Evolutionary conservation across 148 eudicot genomes (phyloP).

Genomic region (Euryodendron excelsum): DNA sequence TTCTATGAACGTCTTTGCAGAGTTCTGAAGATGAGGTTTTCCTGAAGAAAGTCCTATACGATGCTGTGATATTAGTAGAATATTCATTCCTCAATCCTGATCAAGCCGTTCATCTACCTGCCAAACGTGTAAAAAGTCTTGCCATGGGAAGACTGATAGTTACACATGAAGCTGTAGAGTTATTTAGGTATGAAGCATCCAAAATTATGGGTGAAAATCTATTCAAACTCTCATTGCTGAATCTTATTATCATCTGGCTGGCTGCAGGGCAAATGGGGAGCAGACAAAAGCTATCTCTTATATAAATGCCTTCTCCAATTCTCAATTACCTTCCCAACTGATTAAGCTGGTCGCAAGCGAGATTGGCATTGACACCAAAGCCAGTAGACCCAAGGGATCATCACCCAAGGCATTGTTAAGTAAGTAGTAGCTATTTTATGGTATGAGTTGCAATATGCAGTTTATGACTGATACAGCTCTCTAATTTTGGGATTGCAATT

Average conservation of each 20-base stretch:
- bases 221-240: not conserved
- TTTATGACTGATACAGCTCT: not conserved
- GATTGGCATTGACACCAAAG: constrained; percentile 25
- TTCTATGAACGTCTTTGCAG: constrained; percentile 32
- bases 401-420: constrained; percentile 56
- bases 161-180: constrained; percentile 50
- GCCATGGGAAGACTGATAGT: constrained; percentile 43
- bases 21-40: constrained; percentile 34
- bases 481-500: not conserved
- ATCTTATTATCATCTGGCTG: constrained; percentile 4
- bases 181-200: constrained; percentile 31
- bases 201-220: not conserved
- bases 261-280: constrained; percentile 41
- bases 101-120: constrained; percentile 26
- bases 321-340: constrained; percentile 37
- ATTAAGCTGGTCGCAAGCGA: constrained; percentile 38
- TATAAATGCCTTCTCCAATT: constrained; percentile 50
- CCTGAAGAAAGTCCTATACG: constrained; percentile 47
- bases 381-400: constrained; percentile 37
- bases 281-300: constrained; percentile 45
- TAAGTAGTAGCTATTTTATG: constrained; percentile 10
- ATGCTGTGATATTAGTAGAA: constrained; percentile 47
- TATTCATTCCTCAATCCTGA: constrained; percentile 45
- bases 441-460: not conserved
- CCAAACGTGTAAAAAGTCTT: constrained; percentile 27